phyloP scores from a whole-genome alignment of 768 basidiomycete species.

The Mycena indigotica region DNA sequence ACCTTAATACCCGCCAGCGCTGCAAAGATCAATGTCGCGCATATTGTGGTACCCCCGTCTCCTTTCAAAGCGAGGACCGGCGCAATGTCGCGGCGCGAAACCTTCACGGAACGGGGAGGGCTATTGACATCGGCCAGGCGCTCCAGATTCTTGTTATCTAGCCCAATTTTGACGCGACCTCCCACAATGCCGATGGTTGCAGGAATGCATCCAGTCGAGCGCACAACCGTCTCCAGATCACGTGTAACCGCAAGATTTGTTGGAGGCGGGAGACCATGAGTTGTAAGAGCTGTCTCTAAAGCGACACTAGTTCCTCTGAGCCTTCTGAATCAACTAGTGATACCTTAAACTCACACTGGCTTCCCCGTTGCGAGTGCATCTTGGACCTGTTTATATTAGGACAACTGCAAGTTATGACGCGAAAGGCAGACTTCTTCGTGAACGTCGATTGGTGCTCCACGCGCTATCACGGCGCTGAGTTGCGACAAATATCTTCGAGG shows the following conservation, averaged over 20 bases:
- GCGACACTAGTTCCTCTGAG: constrained; percentile 56
- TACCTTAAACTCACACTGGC: constrained; percentile 45
- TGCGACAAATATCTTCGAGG: constrained; percentile 5
- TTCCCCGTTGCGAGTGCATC: constrained; percentile 67
- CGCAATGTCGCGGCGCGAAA: constrained; percentile 82
- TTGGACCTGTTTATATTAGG: no score
- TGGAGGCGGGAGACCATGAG: constrained; percentile 89
- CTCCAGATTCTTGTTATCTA: constrained; percentile 65
- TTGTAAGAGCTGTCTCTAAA: constrained; percentile 89
- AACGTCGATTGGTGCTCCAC: constrained; percentile 56
- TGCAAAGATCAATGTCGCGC: constrained; percentile 73
- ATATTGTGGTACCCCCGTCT: constrained; percentile 79
- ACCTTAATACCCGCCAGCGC: constrained; percentile 87
- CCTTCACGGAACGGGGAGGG: constrained; percentile 51
- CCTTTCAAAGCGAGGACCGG: constrained; percentile 65
- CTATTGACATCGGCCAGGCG: constrained; percentile 57
- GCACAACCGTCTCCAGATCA: constrained; percentile 73
- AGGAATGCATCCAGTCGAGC: constrained; percentile 76
- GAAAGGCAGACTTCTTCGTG: constrained; percentile 91
- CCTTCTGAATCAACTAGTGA: not conserved
- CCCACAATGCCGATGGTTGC: constrained; percentile 87
- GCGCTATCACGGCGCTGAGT: not conserved
- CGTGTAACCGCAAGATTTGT: constrained; percentile 70
- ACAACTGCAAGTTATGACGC: no score
- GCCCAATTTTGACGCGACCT: constrained; percentile 86